Percentiles rank a stretch among this genome's conserved stretches.
These are phyloP conservation scores for Penicillium goetzii DNA, from an alignment of 495 filamentous ascomycete species.

Conservation along the genomic window DNA sequence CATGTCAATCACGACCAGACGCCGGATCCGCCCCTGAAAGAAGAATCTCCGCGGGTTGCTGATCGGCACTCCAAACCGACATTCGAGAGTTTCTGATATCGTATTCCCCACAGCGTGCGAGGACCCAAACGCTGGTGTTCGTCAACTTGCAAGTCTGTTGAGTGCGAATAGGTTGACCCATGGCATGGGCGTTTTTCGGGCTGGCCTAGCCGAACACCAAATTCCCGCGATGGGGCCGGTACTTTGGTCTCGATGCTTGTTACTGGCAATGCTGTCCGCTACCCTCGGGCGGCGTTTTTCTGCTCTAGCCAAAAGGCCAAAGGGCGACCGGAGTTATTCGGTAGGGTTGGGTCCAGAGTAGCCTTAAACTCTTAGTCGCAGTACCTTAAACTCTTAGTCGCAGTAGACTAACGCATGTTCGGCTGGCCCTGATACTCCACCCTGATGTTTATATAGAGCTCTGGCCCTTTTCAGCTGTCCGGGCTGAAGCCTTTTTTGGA, in stretches of 20 bases:
- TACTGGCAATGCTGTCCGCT: neutral
- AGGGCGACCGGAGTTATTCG: neutral
- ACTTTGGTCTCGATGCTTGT: constrained; percentile 1
- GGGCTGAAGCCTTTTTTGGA: neutral
- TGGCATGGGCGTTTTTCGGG: neutral
- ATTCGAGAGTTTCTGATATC: neutral
- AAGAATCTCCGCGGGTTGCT: neutral
- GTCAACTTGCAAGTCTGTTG: constrained; percentile 2
- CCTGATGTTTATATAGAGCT: neutral
- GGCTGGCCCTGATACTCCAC: neutral
- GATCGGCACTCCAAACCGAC: constrained; percentile 6
- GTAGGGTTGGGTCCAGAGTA: neutral
- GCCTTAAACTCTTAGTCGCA: neutral
- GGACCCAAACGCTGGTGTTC: neutral
- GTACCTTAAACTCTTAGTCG: no score
- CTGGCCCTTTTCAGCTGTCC: neutral
- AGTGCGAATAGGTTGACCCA: neutral
- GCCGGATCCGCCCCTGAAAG: neutral
- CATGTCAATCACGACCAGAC: constrained; percentile 10
- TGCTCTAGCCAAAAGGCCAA: neutral
- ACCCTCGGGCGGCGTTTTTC: neutral
- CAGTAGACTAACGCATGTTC: neutral
- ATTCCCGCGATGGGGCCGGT: neutral
- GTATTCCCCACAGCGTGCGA: neutral
- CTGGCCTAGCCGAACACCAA: constrained; percentile 8